Base-by-base conservation (phyloP, 2,329 filamentous ascomycete genomes). In the Botryosphaeria dothidea region DNA sequence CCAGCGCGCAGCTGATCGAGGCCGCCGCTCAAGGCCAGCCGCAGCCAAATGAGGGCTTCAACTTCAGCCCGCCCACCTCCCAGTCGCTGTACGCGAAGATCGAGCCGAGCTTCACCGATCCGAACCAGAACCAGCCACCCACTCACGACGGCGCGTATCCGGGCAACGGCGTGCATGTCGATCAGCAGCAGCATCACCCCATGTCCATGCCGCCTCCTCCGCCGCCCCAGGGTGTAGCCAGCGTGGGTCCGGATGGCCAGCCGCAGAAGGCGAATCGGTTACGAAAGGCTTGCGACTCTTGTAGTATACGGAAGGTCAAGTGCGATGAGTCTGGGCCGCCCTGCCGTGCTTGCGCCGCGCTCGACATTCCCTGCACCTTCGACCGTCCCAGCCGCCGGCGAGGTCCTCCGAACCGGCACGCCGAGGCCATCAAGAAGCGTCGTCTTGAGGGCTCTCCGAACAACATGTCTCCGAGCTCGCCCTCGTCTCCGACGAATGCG, bases 301-400 rank as follows among this genome's bases (percentile, higher is more conserved):
- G 77, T 68, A 78, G 76, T 68, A 77, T 77, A 49, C 75, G 77
- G 62, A 79, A 79, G 66, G 77, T 79, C 67, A 78, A 79, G 85
- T 90, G 88, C 77, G 88, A 90, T 72, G 86, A 88, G 70, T 82
- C 82, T 45, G 87, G 87, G n/a, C 86, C 86, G 29, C 88, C 88
- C 52, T 90, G 88, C 78, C 81, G 84, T 72, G 87, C 87, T 52
- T 90, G 88, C 75, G 81, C 85, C 46, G 83, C 84, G 61, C 80
- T 90, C 68, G 86, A 89, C 67, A 89, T 90, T 56, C 86, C 86
- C 27, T 90, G 88, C 73, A 90, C 88, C 65, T 90, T 88, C 73
- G 82, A 88, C 54, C 81, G 88, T 67, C 87, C 87, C 27, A 88
- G 85, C 72, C 82, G 86, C 65, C 82, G 88, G 66, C 81, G 88